Percentiles rank a stretch among this genome's conserved stretches.
Evolutionary conservation across 371 early-diverging fungal species (phyloP).

Genomic region (Encephalitozoon romaleae): DNA sequence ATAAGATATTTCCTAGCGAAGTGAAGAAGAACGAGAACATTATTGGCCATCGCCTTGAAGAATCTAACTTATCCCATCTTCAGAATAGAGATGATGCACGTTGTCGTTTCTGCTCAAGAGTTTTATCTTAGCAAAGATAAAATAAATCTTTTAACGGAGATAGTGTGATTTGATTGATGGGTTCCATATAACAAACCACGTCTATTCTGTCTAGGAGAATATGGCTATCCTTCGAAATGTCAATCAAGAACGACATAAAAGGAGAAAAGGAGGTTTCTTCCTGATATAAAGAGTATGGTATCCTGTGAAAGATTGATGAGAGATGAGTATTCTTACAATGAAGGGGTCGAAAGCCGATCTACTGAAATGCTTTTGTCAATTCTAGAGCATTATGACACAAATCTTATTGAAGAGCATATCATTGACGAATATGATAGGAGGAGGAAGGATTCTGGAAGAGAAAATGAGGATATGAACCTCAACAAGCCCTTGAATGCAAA

Average conservation of each 20-base stretch:
- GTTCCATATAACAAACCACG: not conserved
- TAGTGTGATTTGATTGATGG: not conserved
- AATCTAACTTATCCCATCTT: not conserved
- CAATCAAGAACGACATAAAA: not conserved
- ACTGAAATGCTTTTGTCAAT: not conserved
- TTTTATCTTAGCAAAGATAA: not conserved
- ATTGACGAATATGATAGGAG: not conserved
- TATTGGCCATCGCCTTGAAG: too few relatives aligned
- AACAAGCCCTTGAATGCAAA: not conserved
- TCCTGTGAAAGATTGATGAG: not conserved
- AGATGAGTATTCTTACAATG: not conserved
- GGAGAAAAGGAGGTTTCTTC: not conserved
- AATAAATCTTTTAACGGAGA: not conserved
- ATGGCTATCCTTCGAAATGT: not conserved
- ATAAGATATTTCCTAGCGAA: not conserved
- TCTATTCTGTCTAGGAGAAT: not conserved
- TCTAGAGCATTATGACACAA: not conserved
- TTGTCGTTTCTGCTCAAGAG: not conserved
- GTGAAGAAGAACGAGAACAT: not conserved
- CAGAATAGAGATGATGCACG: not conserved
- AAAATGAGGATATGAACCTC: not conserved
- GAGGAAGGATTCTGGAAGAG: not conserved
- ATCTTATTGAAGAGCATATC: not conserved
- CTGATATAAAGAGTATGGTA: not conserved
- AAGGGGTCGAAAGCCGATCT: not conserved